These are phyloP conservation scores for Irpex sp. DNA, from an alignment of 1,284 basidiomycete genomes.

Conservation along the genomic window DNA sequence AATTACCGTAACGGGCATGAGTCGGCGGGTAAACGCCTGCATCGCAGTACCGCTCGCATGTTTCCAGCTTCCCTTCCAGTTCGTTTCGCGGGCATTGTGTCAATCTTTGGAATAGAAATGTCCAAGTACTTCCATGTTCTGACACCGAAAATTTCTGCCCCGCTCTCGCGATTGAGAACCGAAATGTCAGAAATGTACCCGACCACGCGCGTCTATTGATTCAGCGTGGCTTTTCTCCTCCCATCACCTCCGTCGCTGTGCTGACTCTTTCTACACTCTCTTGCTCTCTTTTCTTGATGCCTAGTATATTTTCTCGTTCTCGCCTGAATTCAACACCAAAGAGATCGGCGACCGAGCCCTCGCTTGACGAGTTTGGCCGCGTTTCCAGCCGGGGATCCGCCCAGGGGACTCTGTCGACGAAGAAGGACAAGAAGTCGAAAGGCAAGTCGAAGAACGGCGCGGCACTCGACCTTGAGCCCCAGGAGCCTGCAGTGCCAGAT, in stretches of 20 bases:
- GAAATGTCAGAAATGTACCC: background rate
- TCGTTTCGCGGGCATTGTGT: no score
- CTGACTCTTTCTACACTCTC: slow-evolving; percentile 22
- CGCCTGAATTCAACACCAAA: slow-evolving; percentile 48
- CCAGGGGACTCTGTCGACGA: slow-evolving; percentile 24
- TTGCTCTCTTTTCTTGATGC: slow-evolving; percentile 37
- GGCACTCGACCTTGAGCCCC: slow-evolving; percentile 29
- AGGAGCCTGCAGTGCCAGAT: slow-evolving; percentile 47
- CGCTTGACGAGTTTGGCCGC: slow-evolving; percentile 65
- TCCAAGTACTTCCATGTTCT: no score
- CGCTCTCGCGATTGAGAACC: no score
- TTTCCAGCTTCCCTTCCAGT: no score
- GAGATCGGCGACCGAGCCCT: slow-evolving; percentile 28
- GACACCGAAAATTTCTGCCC: no score
- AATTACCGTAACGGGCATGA: background rate
- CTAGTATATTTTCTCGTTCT: slow-evolving; percentile 53
- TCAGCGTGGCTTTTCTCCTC: slow-evolving; percentile 7
- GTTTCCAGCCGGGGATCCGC: slow-evolving; percentile 43
- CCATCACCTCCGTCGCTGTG: slow-evolving; percentile 17
- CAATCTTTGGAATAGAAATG: no score
- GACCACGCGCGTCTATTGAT: background rate
- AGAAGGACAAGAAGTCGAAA: slow-evolving; percentile 53
- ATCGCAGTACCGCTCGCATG: background rate
- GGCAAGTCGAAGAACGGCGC: slow-evolving; percentile 35
- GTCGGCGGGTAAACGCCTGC: background rate